A percentile compares a stretch with the other conserved stretches of the same genome.
These are phyloP conservation scores for Cladosporium colombiae DNA, from an alignment of 2,329 filamentous ascomycete genomes.

Conservation along the genomic window DNA sequence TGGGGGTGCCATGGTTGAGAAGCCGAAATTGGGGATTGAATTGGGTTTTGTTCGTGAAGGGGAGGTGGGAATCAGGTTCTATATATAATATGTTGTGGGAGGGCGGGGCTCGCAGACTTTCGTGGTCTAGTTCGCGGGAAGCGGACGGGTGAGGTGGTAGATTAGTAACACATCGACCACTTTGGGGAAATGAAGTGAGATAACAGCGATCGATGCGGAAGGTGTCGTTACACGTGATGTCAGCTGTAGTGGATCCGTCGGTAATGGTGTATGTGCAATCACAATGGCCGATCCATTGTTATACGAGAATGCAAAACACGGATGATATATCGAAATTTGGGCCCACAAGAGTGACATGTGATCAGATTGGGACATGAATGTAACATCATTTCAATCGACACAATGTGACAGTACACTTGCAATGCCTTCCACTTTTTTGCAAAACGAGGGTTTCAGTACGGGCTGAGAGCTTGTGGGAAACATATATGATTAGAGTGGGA, in stretches of 20 bases:
- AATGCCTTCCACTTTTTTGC: not conserved
- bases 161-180: not conserved
- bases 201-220: not conserved
- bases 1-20: not conserved
- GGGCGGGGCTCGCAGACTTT: not conserved
- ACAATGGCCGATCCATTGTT: not conserved
- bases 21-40: no score
- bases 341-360: not conserved
- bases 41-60: not conserved
- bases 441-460: not conserved
- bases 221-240: not conserved
- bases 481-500: conserved; percentile 6
- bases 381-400: not conserved
- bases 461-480: not conserved
- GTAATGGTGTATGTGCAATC: not conserved
- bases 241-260: not conserved
- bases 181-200: not conserved
- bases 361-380: not conserved
- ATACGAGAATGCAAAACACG: not conserved
- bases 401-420: not conserved
- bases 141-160: not conserved
- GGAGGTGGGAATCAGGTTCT: not conserved
- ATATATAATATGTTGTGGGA: not conserved
- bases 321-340: not conserved
- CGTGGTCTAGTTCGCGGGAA: not conserved